Conservation (phyloP, 805 yeast species). For the Sugiyamaella chiloensis region DNA sequence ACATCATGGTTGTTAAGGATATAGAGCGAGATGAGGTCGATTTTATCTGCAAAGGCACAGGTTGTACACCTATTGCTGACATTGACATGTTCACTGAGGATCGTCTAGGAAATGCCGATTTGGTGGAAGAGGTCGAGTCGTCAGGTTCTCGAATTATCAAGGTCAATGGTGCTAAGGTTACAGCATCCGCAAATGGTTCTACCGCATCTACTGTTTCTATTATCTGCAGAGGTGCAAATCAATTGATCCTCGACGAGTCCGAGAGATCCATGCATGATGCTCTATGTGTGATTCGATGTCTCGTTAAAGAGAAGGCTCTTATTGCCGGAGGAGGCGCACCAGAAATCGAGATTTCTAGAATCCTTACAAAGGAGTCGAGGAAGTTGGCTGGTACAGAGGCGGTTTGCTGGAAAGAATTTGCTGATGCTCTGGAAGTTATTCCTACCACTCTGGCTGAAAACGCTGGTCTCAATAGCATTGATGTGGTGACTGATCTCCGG, state of each 20-base stretch:
- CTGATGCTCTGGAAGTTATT: slow-evolving; percentile 85
- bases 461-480: slow-evolving; percentile 88
- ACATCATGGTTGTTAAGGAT: slow-evolving; percentile 91
- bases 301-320: slow-evolving; percentile 81
- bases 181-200: slow-evolving; percentile 16
- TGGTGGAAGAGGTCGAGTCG: slow-evolving; percentile 85
- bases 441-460: slow-evolving; percentile 95
- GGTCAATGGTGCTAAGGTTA: slow-evolving; percentile 44
- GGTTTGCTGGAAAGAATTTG: slow-evolving; percentile 87
- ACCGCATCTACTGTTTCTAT: slow-evolving; percentile 69
- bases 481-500: slow-evolving; percentile 88
- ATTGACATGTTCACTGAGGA: slow-evolving; percentile 90
- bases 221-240: slow-evolving; percentile 92
- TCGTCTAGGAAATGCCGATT: slow-evolving; percentile 86
- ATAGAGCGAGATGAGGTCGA: slow-evolving; percentile 96
- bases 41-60: slow-evolving; percentile 77
- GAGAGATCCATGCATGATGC: slow-evolving; percentile 98
- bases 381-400: slow-evolving; percentile 82
- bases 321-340: slow-evolving; percentile 99
- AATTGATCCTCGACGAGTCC: slow-evolving; percentile 86
- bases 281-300: slow-evolving; percentile 84
- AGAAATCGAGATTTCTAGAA: slow-evolving; percentile 83
- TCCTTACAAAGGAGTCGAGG: slow-evolving; percentile 66
- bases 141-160: slow-evolving; percentile 88
- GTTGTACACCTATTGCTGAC: slow-evolving; percentile 96